Evolutionary conservation across 306 rosid genomes (phyloP).

Genomic region (Gastrolobium bilobum): DNA sequence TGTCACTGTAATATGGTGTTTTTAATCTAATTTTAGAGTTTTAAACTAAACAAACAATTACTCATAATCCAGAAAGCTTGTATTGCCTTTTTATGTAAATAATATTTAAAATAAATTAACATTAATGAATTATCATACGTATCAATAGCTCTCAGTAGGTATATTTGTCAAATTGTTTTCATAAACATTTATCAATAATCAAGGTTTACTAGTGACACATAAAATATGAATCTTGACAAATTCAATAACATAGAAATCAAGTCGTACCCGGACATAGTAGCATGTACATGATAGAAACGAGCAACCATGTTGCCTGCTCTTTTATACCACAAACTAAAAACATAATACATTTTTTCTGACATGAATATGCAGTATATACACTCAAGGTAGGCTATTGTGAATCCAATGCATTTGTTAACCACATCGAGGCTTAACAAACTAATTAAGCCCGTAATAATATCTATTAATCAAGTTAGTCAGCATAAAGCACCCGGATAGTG

Average conservation of each 20-base stretch:
- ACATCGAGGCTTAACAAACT: not conserved
- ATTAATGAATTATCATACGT: no score
- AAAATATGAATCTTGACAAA: not conserved
- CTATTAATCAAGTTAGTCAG: not conserved
- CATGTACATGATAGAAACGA: not conserved
- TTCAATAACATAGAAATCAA: not conserved
- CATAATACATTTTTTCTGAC: not conserved
- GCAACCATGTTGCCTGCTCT: conserved; percentile 12
- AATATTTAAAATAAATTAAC: no score
- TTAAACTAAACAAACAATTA: no score
- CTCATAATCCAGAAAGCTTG: no score
- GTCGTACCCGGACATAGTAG: not conserved
- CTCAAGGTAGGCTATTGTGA: not conserved
- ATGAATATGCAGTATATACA: not conserved
- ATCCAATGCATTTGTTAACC: not conserved
- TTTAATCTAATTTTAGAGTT: no score
- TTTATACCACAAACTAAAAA: not conserved
- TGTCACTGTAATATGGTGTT: no score
- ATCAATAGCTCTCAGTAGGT: not conserved
- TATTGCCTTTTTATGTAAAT: no score
- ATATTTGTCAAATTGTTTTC: no score
- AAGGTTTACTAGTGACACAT: no score
- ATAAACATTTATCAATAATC: no score
- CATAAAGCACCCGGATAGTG: not conserved
- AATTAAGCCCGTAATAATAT: not conserved